Evolutionary conservation across 2,329 filamentous ascomycete species (phyloP).

Genomic region (Thermoascus crustaceus): DNA sequence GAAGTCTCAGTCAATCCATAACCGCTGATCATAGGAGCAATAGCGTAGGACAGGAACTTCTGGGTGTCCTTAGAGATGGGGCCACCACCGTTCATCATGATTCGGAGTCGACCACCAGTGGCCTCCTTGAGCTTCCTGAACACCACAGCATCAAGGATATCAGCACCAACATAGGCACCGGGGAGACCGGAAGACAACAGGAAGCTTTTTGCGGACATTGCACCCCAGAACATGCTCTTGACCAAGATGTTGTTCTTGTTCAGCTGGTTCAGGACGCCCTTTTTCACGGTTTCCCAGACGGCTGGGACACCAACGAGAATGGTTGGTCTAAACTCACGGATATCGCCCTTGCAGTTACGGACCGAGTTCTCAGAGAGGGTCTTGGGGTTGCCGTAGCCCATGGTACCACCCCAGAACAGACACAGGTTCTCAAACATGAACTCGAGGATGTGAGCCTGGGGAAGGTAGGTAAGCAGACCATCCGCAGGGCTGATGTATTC

Average conservation of each 20-base stretch:
- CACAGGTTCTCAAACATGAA: constrained; percentile 91
- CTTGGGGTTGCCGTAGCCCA: constrained; percentile 87
- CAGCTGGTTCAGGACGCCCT: constrained; percentile 78
- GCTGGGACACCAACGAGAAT: constrained; percentile 91
- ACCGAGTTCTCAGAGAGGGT: constrained; percentile 81
- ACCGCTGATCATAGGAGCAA: constrained; percentile 88
- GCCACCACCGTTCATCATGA: constrained; percentile 91
- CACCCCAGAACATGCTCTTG: constrained; percentile 69
- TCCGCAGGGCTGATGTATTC: constrained; percentile 71
- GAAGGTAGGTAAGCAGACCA: constrained; percentile 79
- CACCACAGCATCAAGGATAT: constrained; percentile 68
- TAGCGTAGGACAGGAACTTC: constrained; percentile 81
- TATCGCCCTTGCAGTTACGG: constrained; percentile 85
- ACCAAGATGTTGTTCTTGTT: constrained; percentile 61
- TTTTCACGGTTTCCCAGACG: constrained; percentile 95
- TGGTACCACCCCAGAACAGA: constrained; percentile 78
- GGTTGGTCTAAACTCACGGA: constrained; percentile 82
- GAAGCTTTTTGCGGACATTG: constrained; percentile 53
- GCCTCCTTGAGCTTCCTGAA: constrained; percentile 88
- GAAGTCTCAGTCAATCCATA: constrained; percentile 94
- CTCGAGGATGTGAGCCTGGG: constrained; percentile 91
- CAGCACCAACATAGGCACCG: constrained; percentile 45
- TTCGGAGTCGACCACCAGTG: constrained; percentile 78
- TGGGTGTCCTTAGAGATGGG: constrained; percentile 82
- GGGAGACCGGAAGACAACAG: constrained; percentile 47